Base-by-base conservation (phyloP, 1,284 basidiomycete species). In the Calocybe gambosa region DNA sequence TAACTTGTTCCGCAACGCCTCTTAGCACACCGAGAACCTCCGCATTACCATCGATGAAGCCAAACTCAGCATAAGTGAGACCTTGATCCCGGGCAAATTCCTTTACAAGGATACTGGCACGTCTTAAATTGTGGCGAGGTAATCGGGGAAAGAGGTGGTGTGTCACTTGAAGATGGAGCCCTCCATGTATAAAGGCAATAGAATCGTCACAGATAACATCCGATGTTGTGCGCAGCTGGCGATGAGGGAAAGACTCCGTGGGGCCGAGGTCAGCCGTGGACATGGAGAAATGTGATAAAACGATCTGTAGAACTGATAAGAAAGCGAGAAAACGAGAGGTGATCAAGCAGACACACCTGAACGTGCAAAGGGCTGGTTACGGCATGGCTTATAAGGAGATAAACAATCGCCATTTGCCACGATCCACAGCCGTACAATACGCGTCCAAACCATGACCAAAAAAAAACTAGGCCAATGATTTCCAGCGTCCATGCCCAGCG, bases 61-160 rank as follows among this genome's bases (percentile, higher is more conserved):
- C 82, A 68, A 95, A 94, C 64, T 96, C 93, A 37, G 88, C 86
- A 59, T 95, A 98, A 40, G 81, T 75, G 2, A 95, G 69, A 0
- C 85, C 89, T 52, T 93, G 83, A 61, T 94, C 88, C 56, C 77
- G 71, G 16, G 91, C 89, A 57, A 88, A 97, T 50, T 88, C 80
- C 62, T 92, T 89, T 44, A 94, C 92, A 45, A 95, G 70, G 42
- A 80, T 54, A 55, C 86, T 88, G 0, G 93, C 91, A 47, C 80
- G 75, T 31, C 83, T 80, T 42, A 99, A 76, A 61, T 97, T 95
- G 72, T 99, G 95, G 21, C 96, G 75, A 1, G 96, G 96, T 1
- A 98, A 72, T 18, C 96, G 85, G 6, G 95, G 96, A 71, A 98
- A 97, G 49, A 98, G 77, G 66, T 98, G 96, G 61, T 99, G 95